Conservation (phyloP, 768 basidiomycete genomes). For the Auricularia sp. region DNA sequence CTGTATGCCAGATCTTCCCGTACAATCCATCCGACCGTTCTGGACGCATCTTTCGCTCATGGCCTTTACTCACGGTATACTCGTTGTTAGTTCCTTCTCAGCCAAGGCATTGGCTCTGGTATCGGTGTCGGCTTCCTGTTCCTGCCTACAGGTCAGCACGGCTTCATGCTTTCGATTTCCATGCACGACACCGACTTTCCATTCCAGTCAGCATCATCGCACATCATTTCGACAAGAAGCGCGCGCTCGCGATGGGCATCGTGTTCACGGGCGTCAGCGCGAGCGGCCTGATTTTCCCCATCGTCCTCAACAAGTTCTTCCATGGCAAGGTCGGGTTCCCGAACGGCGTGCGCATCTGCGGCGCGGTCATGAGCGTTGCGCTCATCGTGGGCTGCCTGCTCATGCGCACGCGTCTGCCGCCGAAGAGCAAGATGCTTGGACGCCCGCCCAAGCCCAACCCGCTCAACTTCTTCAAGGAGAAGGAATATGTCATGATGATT, state of each 20-base stretch:
- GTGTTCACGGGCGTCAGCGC: conserved; percentile 45
- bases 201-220: conserved; percentile 35
- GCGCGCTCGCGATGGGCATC: conserved; percentile 46
- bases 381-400: conserved; percentile 32
- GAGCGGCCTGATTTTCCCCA: conserved; percentile 52
- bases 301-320: conserved; percentile 47
- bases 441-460: conserved; percentile 1
- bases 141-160: conserved; percentile 22
- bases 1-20: too few species aligned
- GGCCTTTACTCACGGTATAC: too few species aligned
- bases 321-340: conserved; percentile 33
- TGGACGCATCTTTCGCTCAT: too few species aligned
- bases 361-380: conserved; percentile 30
- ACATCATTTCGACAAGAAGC: conserved; percentile 42
- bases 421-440: conserved; percentile 21
- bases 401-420: conserved; percentile 31
- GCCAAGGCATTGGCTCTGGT: conserved; percentile 40
- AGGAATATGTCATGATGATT: conserved; percentile 34
- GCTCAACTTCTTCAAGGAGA: conserved; percentile 30
- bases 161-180: too few species aligned
- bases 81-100: conserved; percentile 35
- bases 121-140: conserved; percentile 40
- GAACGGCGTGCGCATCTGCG: conserved; percentile 39
- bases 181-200: too few species aligned
- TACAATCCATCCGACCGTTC: too few species aligned